phyloP scores from a whole-genome alignment of 805 yeast species.

The Sugiyamaella valdiviana region DNA sequence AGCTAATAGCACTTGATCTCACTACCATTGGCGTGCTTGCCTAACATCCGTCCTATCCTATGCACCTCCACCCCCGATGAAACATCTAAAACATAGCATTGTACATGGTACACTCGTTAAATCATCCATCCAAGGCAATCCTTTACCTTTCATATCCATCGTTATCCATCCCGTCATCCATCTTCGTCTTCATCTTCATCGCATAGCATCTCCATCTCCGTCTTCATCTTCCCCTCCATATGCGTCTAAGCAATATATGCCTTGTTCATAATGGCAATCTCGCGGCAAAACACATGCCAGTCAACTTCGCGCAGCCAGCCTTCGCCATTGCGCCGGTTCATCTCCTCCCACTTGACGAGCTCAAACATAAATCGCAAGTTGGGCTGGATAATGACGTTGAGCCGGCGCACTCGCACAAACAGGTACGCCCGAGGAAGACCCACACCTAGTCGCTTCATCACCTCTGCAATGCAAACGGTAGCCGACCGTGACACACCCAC shows the following conservation, averaged over 20 bases:
- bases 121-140: too few relatives aligned
- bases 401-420: slow-evolving; percentile 80
- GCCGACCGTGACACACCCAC: slow-evolving; percentile 96
- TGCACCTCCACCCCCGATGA: neutral
- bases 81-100: neutral
- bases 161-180: neutral
- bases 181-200: neutral
- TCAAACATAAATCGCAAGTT: slow-evolving; percentile 89
- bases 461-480: slow-evolving; percentile 92
- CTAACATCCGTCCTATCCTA: neutral
- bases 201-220: slow-evolving; percentile 20
- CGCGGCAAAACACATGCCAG: slow-evolving; percentile 83
- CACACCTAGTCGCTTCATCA: slow-evolving; percentile 67
- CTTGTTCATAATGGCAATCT: slow-evolving; percentile 69
- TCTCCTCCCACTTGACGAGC: slow-evolving; percentile 62
- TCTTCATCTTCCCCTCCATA: neutral
- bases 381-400: slow-evolving; percentile 92
- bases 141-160: too few relatives aligned
- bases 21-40: too few relatives aligned
- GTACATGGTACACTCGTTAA: neutral
- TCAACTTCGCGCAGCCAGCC: slow-evolving; percentile 57
- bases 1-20: too few relatives aligned
- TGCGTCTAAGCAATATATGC: slow-evolving; percentile 42
- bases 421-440: slow-evolving; percentile 74
- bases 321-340: slow-evolving; percentile 23